A percentile compares a stretch with the other conserved stretches of the same genome.
Conservation (phyloP, 2,329 filamentous ascomycete species). For the Diaporthe ampelina region DNA sequence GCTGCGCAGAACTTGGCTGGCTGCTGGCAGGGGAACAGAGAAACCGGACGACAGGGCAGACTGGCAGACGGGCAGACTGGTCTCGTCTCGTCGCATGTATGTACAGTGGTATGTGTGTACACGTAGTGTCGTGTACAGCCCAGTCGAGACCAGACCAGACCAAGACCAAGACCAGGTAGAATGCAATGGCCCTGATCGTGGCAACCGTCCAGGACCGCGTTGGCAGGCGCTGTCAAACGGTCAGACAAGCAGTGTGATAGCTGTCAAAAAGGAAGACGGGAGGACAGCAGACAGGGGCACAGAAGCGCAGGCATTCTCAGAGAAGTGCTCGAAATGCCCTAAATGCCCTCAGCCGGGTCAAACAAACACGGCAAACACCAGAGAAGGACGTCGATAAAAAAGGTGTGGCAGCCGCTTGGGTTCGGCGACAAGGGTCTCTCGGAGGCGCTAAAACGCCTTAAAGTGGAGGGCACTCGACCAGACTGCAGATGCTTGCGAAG, state of each 20-base stretch:
- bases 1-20: constrained; percentile 4
- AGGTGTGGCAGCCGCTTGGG: constrained; percentile 37
- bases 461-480: constrained; percentile 30
- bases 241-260: constrained; percentile 27
- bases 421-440: constrained; percentile 38
- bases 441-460: constrained; percentile 38
- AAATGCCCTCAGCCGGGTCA: constrained; percentile 12
- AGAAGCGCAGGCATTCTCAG: background rate
- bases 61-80: too few relatives aligned
- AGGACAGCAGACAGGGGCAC: constrained; percentile 13
- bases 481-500: constrained; percentile 33
- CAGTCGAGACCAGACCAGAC: too few relatives aligned
- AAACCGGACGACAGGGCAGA: too few relatives aligned
- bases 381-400: constrained; percentile 25
- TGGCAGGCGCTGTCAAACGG: constrained; percentile 33
- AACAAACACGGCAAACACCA: background rate
- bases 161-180: background rate
- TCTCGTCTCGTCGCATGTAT: too few relatives aligned
- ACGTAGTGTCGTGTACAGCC: too few relatives aligned
- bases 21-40: background rate
- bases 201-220: constrained; percentile 15
- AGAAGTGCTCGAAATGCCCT: constrained; percentile 13
- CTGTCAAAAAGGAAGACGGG: constrained; percentile 25
- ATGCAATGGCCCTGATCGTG: constrained; percentile 13
- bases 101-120: too few relatives aligned